Percentiles rank a stretch among this genome's conserved stretches.
Evolutionary conservation across 352 stramenopile species (phyloP).

Genomic region (Pythium folliculosum): DNA sequence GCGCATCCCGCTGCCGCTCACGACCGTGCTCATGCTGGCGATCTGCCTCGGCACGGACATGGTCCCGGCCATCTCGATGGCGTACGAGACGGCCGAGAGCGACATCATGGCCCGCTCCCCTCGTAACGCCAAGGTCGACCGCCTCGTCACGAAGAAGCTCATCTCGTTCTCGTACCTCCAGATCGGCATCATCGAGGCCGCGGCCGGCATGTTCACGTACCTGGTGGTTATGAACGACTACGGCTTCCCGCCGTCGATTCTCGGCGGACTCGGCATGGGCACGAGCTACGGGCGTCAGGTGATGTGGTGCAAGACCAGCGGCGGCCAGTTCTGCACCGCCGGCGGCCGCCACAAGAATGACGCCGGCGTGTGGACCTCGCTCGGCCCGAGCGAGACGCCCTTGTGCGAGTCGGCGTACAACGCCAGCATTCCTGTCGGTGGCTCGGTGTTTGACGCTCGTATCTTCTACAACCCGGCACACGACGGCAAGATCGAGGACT

Average conservation of each 20-base stretch:
- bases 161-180: slow-evolving; percentile 86
- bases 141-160: slow-evolving; percentile 88
- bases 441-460: slow-evolving; percentile 66
- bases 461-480: slow-evolving; percentile 74
- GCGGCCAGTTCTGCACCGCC: slow-evolving; percentile 62
- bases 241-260: slow-evolving; percentile 74
- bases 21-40: slow-evolving; percentile 88
- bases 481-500: slow-evolving; percentile 75
- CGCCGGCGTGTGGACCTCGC: slow-evolving; percentile 30
- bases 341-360: slow-evolving; percentile 56
- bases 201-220: slow-evolving; percentile 87
- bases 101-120: slow-evolving; percentile 87
- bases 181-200: slow-evolving; percentile 88
- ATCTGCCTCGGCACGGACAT: slow-evolving; percentile 94
- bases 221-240: slow-evolving; percentile 88
- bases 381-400: slow-evolving; percentile 38
- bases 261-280: slow-evolving; percentile 74
- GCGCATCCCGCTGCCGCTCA: slow-evolving; percentile 85
- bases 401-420: slow-evolving; percentile 53
- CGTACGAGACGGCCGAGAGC: slow-evolving; percentile 85
- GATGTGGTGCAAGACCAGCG: slow-evolving; percentile 69
- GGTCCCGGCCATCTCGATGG: slow-evolving; percentile 91
- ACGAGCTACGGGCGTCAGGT: slow-evolving; percentile 88
- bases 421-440: slow-evolving; percentile 46
- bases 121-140: slow-evolving; percentile 79